Evolutionary conservation across 495 filamentous ascomycete genomes (phyloP), one percentile per base, ranked within the genome.

Genomic region (Penicillium bovifimosum): DNA sequence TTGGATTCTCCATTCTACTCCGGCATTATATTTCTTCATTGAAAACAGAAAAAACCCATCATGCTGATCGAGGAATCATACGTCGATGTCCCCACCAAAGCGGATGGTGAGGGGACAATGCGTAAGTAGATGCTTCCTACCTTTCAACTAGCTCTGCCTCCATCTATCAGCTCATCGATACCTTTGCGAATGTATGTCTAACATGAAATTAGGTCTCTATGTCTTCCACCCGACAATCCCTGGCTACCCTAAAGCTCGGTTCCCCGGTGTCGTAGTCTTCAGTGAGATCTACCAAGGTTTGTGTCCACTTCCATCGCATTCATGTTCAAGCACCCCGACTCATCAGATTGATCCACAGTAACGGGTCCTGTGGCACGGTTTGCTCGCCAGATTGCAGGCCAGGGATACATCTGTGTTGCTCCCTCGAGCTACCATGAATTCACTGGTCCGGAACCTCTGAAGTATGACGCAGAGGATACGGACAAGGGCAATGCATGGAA

Each of bases 241-340:
- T 0, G 82, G 83, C 45, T 93, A 93, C 62, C 90, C 91, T 13
- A 80, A 92, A 41, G 92, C 91, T 58, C 82, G 86, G 42, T 97
- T 96, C 64, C 92, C 91, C 0, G 92, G 89, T 20, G 88, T 97
- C 1, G 87, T 90, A 6, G 73, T 96, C 36, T 97, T 96, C 68
- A 91, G 86, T 65, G 91, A 96, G 72, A 96, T 96, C 58, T 96
- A 96, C 63, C 91, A 96, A 84, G 91, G 90, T 90, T 69, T 18
- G 60, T 46, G 13, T 24, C 10, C 13, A 32, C 24, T 26, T 11
- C 18, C 5, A 48, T 28, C 39, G n/a, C n/a, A 9, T 36, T 38
- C 20, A 35, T 17, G n/a, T 2, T 34, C 24, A 14, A 48, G 20
- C 34, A 36, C 34, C n/a, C 7, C 24, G 18, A 28, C 32, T 11